Conservation (phyloP, 2,329 filamentous ascomycete species). For the Trichoderma asperellum region DNA sequence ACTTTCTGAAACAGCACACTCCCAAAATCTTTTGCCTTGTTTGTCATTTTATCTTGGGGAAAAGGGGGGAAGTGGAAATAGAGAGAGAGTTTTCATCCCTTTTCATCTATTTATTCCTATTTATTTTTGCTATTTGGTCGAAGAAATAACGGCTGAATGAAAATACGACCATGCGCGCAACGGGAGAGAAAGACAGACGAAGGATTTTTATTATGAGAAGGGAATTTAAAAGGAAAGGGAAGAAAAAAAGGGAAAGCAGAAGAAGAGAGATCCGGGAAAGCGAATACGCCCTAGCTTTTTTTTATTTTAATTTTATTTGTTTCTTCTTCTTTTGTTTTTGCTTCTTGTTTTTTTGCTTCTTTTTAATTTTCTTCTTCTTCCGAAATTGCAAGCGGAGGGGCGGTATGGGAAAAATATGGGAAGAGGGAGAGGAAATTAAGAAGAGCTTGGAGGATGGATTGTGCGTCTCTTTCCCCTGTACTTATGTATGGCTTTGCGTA, state of each 20-base stretch:
- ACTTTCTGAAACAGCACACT: neutral
- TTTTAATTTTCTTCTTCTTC: neutral
- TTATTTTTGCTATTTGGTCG: slow-evolving; percentile 10
- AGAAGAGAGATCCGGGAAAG: slow-evolving; percentile 15
- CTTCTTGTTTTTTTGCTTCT: slow-evolving; percentile 1
- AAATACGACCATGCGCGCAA: neutral
- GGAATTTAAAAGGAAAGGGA: neutral
- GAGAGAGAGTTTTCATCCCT: neutral
- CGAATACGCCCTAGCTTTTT: slow-evolving; percentile 20
- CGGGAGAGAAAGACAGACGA: neutral
- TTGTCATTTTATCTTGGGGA: slow-evolving; percentile 21
- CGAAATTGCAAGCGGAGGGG: neutral
- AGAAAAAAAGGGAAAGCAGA: neutral
- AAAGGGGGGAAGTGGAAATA: neutral
- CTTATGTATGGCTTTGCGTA: slow-evolving; percentile 25
- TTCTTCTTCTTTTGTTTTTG: slow-evolving; percentile 9
- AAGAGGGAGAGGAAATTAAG: neutral
- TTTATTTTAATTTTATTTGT: slow-evolving; percentile 10
- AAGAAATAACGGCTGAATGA: slow-evolving; percentile 14
- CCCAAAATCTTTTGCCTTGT: slow-evolving; percentile 5
- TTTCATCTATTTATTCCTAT: neutral
- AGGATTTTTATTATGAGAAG: neutral
- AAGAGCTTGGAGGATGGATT: neutral
- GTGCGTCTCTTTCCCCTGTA: neutral
- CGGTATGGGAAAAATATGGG: neutral